These are phyloP conservation scores for Kalmusia sp. DNA, from an alignment of 2,329 filamentous ascomycete genomes.

Conservation along the genomic window DNA sequence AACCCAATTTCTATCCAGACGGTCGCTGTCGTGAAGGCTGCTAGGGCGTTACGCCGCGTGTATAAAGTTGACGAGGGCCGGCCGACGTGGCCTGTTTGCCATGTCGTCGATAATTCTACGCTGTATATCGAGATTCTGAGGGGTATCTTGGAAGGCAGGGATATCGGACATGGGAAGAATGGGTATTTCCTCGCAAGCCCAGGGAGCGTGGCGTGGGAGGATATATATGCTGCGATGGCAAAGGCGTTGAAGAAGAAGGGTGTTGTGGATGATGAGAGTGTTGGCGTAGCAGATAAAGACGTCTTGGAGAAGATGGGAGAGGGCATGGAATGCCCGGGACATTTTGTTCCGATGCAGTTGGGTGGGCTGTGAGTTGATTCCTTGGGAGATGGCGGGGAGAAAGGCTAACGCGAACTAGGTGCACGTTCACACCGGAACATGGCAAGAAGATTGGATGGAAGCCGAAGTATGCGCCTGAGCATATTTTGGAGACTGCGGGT, in stretches of 20 bases:
- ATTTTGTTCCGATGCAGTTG: constrained; percentile 50
- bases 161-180: constrained; percentile 49
- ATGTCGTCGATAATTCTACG: constrained; percentile 56
- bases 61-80: constrained; percentile 52
- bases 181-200: constrained; percentile 61
- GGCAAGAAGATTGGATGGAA: constrained; percentile 56
- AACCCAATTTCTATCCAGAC: constrained; percentile 62
- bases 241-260: constrained; percentile 49
- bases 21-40: constrained; percentile 56
- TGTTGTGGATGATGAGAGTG: constrained; percentile 47
- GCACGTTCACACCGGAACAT: constrained; percentile 52
- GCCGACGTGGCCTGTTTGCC: constrained; percentile 62
- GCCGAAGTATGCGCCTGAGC: constrained; percentile 50
- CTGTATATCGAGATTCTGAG: constrained; percentile 57
- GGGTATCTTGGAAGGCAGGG: constrained; percentile 50
- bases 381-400: background rate
- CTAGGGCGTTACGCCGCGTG: constrained; percentile 49
- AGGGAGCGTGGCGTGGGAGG: constrained; percentile 59
- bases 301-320: constrained; percentile 51
- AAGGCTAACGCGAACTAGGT: constrained; percentile 36
- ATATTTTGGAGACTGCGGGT: constrained; percentile 56
- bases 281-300: constrained; percentile 46
- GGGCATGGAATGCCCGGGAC: constrained; percentile 44
- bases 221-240: constrained; percentile 58
- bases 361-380: constrained; percentile 54